phyloP scores from a whole-genome alignment of 139 green algal genomes.

The Chlorella sp. region DNA sequence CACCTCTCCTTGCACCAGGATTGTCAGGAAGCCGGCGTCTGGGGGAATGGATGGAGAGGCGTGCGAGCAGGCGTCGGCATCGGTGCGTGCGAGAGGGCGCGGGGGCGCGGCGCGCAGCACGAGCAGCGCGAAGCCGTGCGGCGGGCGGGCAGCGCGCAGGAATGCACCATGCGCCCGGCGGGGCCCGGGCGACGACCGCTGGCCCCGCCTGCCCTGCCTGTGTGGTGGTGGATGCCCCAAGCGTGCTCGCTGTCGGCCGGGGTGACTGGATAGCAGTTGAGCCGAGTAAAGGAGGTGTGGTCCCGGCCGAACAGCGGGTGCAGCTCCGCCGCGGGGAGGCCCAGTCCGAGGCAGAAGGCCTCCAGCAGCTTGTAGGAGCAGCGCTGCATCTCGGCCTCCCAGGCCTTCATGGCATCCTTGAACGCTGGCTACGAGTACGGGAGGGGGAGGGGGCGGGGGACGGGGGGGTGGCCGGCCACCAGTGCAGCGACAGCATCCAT shows the following conservation, averaged over 20 bases:
- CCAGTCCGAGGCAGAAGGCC: constrained; percentile 30
- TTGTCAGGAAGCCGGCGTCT: constrained; percentile 63
- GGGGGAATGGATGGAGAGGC: too few species aligned
- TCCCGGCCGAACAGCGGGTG: constrained; percentile 14
- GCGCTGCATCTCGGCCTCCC: constrained; percentile 29
- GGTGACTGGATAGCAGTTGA: constrained; percentile 56
- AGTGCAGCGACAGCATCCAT: too few species aligned
- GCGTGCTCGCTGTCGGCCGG: constrained; percentile 14
- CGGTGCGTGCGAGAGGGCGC: too few species aligned
- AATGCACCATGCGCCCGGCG: too few species aligned
- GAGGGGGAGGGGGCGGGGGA: background rate
- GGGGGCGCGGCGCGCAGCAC: too few species aligned
- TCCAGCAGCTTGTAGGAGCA: constrained; percentile 32
- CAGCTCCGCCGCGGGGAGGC: constrained; percentile 28
- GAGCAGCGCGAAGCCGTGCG: too few species aligned
- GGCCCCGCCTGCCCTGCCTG: too few species aligned
- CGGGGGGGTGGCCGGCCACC: too few species aligned
- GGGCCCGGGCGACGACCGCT: too few species aligned
- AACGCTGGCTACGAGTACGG: constrained; percentile 13
- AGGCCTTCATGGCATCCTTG: constrained; percentile 21
- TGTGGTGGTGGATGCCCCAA: constrained; percentile 60
- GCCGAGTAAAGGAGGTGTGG: constrained; percentile 36
- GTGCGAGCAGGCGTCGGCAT: too few species aligned
- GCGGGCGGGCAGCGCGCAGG: too few species aligned
- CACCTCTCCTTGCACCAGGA: constrained; percentile 58